Conservation (phyloP, 768 basidiomycete species). For the Floccularia luteovirens region DNA sequence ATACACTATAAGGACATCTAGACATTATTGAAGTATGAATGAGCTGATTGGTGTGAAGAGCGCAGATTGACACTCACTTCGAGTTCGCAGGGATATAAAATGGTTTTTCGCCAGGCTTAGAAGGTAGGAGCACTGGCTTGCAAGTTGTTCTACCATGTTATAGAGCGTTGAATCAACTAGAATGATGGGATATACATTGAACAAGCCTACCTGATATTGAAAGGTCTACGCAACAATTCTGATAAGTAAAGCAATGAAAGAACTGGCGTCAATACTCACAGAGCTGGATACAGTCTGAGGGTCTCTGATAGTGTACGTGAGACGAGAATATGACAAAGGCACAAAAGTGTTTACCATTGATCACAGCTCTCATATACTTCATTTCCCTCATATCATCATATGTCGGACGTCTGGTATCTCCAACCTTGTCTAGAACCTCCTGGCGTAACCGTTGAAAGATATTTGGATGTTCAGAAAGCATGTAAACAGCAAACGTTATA, state of each 20-base stretch:
- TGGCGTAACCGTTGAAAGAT: constrained; percentile 29
- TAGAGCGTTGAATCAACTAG: background rate
- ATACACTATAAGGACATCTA: constrained; percentile 19
- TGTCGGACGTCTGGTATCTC: constrained; percentile 25
- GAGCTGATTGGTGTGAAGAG: background rate
- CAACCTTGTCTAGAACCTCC: constrained; percentile 33
- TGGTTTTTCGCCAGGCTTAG: constrained; percentile 17
- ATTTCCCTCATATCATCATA: constrained; percentile 39
- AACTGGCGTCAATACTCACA: constrained; percentile 14
- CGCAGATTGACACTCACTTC: constrained; percentile 16
- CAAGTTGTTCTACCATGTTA: constrained; percentile 11
- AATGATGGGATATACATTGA: background rate
- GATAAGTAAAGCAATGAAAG: background rate
- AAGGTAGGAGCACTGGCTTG: constrained; percentile 21
- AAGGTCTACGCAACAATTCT: constrained; percentile 10
- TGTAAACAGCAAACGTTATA: constrained; percentile 34
- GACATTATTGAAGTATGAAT: background rate
- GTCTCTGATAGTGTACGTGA: constrained; percentile 22
- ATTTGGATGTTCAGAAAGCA: constrained; percentile 33
- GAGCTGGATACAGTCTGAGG: constrained; percentile 29
- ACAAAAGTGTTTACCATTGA: constrained; percentile 19
- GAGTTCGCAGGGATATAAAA: constrained; percentile 28
- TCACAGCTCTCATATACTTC: constrained; percentile 28
- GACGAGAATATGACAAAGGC: background rate
- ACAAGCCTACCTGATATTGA: constrained; percentile 16